phyloP scores from a whole-genome alignment of 495 filamentous ascomycete genomes.

The Podospora conica region DNA sequence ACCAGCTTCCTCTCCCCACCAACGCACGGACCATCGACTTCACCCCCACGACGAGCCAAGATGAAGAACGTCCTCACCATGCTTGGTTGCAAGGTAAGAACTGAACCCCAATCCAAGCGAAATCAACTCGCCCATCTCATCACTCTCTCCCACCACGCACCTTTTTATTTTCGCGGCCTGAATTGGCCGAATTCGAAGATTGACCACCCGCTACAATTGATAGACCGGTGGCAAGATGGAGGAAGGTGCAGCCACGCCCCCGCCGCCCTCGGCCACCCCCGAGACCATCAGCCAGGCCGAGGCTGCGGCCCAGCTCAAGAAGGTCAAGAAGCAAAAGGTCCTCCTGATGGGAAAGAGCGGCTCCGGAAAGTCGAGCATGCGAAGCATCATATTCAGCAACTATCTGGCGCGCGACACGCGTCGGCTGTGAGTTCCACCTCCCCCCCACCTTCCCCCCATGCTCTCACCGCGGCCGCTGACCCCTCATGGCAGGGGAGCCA shows the following conservation, averaged over 20 bases:
- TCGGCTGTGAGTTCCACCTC: constrained; percentile 46
- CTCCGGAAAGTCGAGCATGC: constrained; percentile 99
- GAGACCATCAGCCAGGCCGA: background rate
- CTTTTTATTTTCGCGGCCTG: too few relatives aligned
- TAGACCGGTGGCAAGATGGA: constrained; percentile 19
- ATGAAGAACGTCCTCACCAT: too few relatives aligned
- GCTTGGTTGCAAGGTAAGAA: too few relatives aligned
- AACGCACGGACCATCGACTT: background rate
- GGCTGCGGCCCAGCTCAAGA: constrained; percentile 38
- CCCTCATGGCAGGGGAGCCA: constrained; percentile 61
- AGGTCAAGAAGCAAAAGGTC: constrained; percentile 58
- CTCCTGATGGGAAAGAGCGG: constrained; percentile 83
- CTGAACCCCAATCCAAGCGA: too few relatives aligned
- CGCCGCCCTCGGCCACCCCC: constrained; percentile 2
- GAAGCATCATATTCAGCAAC: constrained; percentile 96
- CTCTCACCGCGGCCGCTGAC: background rate
- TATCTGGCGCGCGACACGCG: constrained; percentile 96
- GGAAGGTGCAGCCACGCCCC: constrained; percentile 6
- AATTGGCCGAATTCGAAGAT: too few relatives aligned
- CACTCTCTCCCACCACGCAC: too few relatives aligned
- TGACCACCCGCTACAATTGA: too few relatives aligned
- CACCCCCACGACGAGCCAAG: background rate
- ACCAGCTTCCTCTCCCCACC: background rate
- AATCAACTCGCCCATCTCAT: too few relatives aligned
- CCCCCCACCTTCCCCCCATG: background rate